Conservation (phyloP, 148 eudicot species). For the Vaccinium darrowii region DNA sequence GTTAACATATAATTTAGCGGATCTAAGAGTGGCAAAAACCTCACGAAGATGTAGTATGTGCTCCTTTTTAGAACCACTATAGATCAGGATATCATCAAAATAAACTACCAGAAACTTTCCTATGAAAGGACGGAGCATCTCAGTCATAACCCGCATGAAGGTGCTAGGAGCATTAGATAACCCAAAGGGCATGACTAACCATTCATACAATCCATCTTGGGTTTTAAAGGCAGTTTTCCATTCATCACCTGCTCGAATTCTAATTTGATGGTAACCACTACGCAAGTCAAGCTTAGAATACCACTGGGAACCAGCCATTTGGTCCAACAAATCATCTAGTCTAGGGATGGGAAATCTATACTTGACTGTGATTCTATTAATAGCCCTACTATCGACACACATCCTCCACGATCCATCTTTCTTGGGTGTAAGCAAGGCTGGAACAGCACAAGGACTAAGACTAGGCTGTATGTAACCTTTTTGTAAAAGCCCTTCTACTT, state of each 20-base stretch:
- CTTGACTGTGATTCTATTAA: neutral
- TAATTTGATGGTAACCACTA: neutral
- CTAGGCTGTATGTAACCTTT: no score
- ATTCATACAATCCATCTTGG: neutral
- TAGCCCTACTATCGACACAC: no score
- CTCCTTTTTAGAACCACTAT: neutral
- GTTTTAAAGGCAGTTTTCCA: neutral
- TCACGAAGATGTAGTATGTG: neutral
- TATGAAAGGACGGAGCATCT: no score
- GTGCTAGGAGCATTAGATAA: neutral
- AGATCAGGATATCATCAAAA: neutral
- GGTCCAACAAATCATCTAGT: neutral
- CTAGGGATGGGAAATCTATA: neutral
- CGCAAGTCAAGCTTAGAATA: neutral
- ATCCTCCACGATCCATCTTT: neutral
- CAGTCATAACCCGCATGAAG: neutral
- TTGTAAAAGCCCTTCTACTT: no score
- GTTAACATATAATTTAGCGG: neutral
- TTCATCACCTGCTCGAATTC: neutral
- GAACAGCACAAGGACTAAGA: no score
- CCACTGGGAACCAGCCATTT: neutral
- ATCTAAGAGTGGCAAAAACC: neutral
- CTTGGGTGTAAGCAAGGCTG: no score
- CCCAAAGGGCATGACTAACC: neutral
- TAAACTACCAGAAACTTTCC: no score